Percentiles rank a stretch among this genome's conserved stretches.
These are phyloP conservation scores for Colletotrichum endophyticum DNA, from an alignment of 2,329 filamentous ascomycete genomes.

Conservation along the genomic window DNA sequence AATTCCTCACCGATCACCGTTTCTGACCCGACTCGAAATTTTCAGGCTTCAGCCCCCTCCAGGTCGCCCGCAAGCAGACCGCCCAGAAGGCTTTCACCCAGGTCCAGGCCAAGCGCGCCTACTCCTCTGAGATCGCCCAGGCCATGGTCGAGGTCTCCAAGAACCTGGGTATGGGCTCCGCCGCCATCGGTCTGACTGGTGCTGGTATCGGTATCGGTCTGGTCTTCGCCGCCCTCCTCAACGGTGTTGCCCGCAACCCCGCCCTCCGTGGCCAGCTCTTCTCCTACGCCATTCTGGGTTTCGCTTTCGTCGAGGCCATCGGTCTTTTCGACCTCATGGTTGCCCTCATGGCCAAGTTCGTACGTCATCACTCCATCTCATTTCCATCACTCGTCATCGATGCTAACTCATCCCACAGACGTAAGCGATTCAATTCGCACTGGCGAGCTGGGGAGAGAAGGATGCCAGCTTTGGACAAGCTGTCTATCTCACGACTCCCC, in stretches of 20 bases:
- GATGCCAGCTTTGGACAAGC: slow-evolving; percentile 9
- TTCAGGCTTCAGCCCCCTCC: slow-evolving; percentile 67
- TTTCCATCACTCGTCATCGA: neutral
- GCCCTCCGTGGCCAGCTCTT: slow-evolving; percentile 94
- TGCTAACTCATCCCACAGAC: slow-evolving; percentile 1
- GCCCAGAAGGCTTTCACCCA: slow-evolving; percentile 68
- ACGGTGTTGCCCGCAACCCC: slow-evolving; percentile 92
- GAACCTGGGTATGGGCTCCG: slow-evolving; percentile 88
- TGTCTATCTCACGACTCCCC: neutral
- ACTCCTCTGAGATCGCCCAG: slow-evolving; percentile 88
- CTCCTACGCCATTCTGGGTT: slow-evolving; percentile 94
- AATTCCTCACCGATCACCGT: slow-evolving; percentile 17
- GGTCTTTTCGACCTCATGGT: slow-evolving; percentile 90
- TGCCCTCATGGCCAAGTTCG: slow-evolving; percentile 93
- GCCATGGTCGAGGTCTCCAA: slow-evolving; percentile 90
- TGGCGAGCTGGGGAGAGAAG: slow-evolving; percentile 18
- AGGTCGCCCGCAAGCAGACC: slow-evolving; percentile 74
- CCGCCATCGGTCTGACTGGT: slow-evolving; percentile 91
- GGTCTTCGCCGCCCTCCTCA: slow-evolving; percentile 89
- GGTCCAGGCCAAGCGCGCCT: slow-evolving; percentile 69
- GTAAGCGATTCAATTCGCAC: slow-evolving; percentile 21
- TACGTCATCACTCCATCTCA: slow-evolving; percentile 47
- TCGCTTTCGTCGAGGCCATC: slow-evolving; percentile 93
- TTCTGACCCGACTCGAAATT: slow-evolving; percentile 34
- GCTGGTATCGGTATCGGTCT: slow-evolving; percentile 95